Conservation (phyloP, 129 eudicot species). For the Chrysanthemum makinoi region DNA sequence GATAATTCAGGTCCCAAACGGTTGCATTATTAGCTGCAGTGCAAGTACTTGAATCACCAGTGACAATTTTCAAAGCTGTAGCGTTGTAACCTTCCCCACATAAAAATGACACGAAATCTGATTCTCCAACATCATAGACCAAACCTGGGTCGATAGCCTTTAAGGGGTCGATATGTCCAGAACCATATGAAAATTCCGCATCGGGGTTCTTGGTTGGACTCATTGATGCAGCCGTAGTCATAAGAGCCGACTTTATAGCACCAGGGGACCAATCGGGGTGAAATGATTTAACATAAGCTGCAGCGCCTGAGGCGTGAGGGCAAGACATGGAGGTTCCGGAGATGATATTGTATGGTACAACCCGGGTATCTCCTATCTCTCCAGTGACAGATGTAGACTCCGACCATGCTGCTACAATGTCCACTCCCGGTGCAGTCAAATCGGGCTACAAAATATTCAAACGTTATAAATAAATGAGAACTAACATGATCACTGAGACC, state of each 20-base stretch:
- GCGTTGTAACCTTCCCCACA: constrained; percentile 53
- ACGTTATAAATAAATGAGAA: background rate
- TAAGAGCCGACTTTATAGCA: constrained; percentile 61
- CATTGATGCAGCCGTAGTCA: constrained; percentile 60
- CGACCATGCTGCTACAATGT: constrained; percentile 61
- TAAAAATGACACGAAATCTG: constrained; percentile 35
- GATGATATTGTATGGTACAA: constrained; percentile 23
- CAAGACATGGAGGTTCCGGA: constrained; percentile 56
- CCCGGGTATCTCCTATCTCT: constrained; percentile 36
- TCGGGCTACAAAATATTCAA: constrained; percentile 46
- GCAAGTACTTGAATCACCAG: constrained; percentile 36
- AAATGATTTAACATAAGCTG: constrained; percentile 56
- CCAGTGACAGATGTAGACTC: constrained; percentile 38
- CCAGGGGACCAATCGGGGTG: constrained; percentile 64
- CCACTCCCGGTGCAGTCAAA: constrained; percentile 58
- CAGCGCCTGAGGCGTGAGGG: constrained; percentile 59
- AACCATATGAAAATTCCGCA: constrained; percentile 49
- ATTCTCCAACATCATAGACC: constrained; percentile 39
- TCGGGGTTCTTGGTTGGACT: constrained; percentile 25
- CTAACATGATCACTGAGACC: background rate
- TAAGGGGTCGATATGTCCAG: constrained; percentile 44
- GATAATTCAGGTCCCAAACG: constrained; percentile 43
- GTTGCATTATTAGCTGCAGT: constrained; percentile 15
- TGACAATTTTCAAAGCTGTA: constrained; percentile 20
- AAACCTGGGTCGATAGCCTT: constrained; percentile 45